Conservation (phyloP, 2,329 filamentous ascomycete genomes). For the Beauveria bassiana region DNA sequence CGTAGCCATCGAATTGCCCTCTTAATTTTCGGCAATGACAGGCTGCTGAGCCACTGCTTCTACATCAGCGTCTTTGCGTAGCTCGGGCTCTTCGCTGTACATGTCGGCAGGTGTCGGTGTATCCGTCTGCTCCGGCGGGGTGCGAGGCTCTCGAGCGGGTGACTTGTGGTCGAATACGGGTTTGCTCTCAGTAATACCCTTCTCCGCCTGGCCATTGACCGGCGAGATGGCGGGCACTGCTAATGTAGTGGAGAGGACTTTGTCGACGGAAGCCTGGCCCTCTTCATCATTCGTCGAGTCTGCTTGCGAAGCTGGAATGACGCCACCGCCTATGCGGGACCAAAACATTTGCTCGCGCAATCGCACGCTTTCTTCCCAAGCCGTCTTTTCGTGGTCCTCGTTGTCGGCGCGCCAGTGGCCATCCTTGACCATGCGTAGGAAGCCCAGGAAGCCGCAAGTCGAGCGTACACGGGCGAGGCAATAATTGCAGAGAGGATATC, state of each 20-base stretch:
- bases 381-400: slow-evolving; percentile 73
- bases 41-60: not conserved
- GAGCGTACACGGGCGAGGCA: slow-evolving; percentile 78
- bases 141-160: slow-evolving; percentile 2
- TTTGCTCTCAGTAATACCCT: not conserved
- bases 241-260: not conserved
- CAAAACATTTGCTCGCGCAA: slow-evolving; percentile 96
- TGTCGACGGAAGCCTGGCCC: not conserved
- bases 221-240: not conserved
- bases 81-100: not conserved
- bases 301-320: slow-evolving; percentile 55
- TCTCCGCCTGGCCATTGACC: not conserved
- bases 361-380: slow-evolving; percentile 91
- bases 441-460: slow-evolving; percentile 87
- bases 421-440: slow-evolving; percentile 83
- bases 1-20: no score
- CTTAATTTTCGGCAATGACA: not conserved
- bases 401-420: slow-evolving; percentile 84
- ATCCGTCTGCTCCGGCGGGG: slow-evolving; percentile 7
- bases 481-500: slow-evolving; percentile 84
- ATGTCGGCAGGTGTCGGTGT: not conserved
- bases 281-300: not conserved
- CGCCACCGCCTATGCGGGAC: slow-evolving; percentile 84
- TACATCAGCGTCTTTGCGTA: not conserved
- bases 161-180: slow-evolving; percentile 8